Percentiles rank a stretch among this genome's conserved stretches.
Evolutionary conservation across 2,329 filamentous ascomycete species (phyloP).

Genomic region (Conoideocrella luteorostrata): DNA sequence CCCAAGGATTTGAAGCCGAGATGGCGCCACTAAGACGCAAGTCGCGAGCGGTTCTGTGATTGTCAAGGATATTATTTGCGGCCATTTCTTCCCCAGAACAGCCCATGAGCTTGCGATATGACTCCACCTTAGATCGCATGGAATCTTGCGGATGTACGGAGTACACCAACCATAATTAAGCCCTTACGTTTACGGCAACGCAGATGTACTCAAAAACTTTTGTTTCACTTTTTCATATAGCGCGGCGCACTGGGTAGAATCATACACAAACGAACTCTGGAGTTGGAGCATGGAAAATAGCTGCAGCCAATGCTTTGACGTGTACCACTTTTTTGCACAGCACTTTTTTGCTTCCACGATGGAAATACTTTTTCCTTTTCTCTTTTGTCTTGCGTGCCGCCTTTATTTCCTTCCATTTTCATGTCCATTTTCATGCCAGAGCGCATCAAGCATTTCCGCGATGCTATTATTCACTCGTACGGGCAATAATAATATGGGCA

Average conservation of each 20-base stretch:
- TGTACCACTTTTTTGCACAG: too few species aligned
- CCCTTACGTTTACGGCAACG: not conserved
- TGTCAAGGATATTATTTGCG: too few species aligned
- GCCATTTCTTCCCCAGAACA: too few species aligned
- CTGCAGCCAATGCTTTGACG: too few species aligned
- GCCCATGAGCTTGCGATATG: too few species aligned
- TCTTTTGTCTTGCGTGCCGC: not conserved
- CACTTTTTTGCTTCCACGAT: too few species aligned
- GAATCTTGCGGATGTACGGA: too few species aligned
- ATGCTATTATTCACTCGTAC: not conserved
- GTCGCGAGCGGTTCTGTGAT: not conserved
- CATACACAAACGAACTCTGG: not conserved
- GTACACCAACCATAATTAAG: too few species aligned
- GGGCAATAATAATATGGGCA: too few species aligned
- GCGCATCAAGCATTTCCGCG: not conserved
- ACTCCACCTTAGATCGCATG: too few species aligned
- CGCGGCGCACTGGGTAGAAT: conserved; percentile 14
- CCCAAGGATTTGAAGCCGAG: conserved; percentile 39
- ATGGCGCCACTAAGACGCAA: conserved; percentile 36
- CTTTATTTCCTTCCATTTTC: not conserved
- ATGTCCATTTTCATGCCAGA: not conserved
- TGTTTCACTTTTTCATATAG: conserved; percentile 10
- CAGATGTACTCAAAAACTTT: not conserved
- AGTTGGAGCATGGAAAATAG: not conserved
- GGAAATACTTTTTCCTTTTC: not conserved